phyloP scores from a whole-genome alignment of 73 alveolate species.

The Tetrahymena thermophila region DNA sequence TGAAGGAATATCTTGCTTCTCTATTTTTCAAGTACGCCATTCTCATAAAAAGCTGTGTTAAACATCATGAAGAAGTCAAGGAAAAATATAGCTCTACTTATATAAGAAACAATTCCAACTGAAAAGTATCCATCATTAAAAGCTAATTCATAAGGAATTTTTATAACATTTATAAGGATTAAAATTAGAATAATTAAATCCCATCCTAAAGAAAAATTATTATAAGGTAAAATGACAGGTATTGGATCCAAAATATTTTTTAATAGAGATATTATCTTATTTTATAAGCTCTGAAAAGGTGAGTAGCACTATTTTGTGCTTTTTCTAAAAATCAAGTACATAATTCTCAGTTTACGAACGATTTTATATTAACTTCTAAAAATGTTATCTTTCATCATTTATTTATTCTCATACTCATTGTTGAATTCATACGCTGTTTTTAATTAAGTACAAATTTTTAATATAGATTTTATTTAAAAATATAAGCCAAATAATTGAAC shows the following conservation, averaged over 20 bases:
- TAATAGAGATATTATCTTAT: background rate
- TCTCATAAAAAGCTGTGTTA: background rate
- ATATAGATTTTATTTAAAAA: background rate
- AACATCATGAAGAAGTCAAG: background rate
- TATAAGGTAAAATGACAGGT: background rate
- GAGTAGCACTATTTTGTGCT: background rate
- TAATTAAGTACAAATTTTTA: background rate
- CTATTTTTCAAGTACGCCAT: background rate
- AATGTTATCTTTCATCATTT: background rate
- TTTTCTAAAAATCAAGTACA: background rate
- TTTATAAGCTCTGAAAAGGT: background rate
- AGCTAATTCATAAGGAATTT: background rate
- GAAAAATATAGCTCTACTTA: background rate
- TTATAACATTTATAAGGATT: background rate
- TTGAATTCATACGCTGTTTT: background rate
- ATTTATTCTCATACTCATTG: background rate
- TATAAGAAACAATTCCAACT: background rate
- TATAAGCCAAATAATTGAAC: too few species aligned
- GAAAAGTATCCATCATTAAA: background rate
- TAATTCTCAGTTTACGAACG: background rate
- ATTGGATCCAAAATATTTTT: background rate
- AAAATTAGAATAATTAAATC: background rate
- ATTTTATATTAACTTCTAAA: background rate
- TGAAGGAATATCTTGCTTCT: background rate
- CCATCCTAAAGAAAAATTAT: background rate